Base-by-base conservation (phyloP, 176 grass and related monocot genomes). In the Bothriochloa decipiens region DNA sequence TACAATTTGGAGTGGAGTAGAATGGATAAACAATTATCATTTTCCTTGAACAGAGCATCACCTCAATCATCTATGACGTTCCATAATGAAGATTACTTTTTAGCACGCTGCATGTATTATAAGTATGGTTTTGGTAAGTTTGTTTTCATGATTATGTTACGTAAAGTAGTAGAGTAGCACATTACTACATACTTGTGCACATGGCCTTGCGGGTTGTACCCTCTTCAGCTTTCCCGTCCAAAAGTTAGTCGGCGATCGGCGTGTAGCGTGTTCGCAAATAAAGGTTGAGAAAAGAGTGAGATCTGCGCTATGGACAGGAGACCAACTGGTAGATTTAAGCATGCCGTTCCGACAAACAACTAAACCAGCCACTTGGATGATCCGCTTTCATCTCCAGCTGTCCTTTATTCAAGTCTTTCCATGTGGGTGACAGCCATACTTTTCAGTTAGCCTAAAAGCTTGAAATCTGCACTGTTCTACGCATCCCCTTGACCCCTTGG, bases 391-490 rank as follows among this genome's bases (percentile, higher is more conserved):
- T 50, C 63, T 86, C 87, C 90, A 92, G 80, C 82, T 97, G 83
- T 89, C 79, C 57, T 77, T 66, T 66, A 20, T 72, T 86, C 52
- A 52, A 43, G 68, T 55, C 55, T 87, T 68, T 76, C 37, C 95
- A 92, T 94, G 95, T 91, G 92, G 87, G 68, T 81, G 92, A 91
- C 83, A 89, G 76, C 81, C 86, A 87, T 53, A 88, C 63, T 81
- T 80, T 66, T 85, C 42, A 75, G 62, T 75, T 86, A 58, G 52
- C 83, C 33, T 81, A 78, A 85, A 78, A 75, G 68, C 77, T 90
- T 85, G 83, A 86, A 42, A 68, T 72, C 83, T 90, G 83, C 75
- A 80, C 52, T 86, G 76, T 84, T 87, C 61, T 74, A 72, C 68
- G 84, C 64, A 84, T 63, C 57, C 43, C 63, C 63, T 74, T 82